Base-by-base conservation (phyloP, 805 yeast genomes). In the Barnettozyma vustinii region DNA sequence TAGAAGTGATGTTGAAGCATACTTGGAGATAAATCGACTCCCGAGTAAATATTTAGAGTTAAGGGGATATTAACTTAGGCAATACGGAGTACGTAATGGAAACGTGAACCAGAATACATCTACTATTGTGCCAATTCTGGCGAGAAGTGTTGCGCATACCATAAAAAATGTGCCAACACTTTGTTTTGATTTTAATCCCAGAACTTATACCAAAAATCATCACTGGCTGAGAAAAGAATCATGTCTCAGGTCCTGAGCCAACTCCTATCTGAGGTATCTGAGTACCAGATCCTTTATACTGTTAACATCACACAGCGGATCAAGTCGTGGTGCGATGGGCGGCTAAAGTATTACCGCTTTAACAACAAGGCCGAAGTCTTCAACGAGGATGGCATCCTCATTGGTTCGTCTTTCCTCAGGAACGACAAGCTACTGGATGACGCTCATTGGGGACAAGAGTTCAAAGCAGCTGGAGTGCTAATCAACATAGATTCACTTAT, bases 301-400 rank as follows among this genome's bases (percentile, higher is more conserved):
- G n/a, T 45, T 21, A 52, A 60, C 32, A 21, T 58, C 19, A 35
- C 44, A 0, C 61, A 61, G 45, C 56, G 55, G 52, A 36, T 52
- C 16, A 59, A 59, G 51, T 37, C 47, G 16, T 61, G 64, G 63
- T 40, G 45, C 16, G 65, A 61, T 26, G 65, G 65, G 9, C 49
- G 35, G 40, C 47, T 58, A 10, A 52, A 49, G 23, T 55, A 45
- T 50, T 59, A 44, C 50, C 54, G 47, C 39, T 44, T 55, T 50
- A 61, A 61, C 45, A 48, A 51, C 35, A 59, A 59, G 51, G 46
- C 53, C 4, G 56, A 54, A 39, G 48, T 61, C 3, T 50, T 48
- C 26, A 52, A 47, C 3, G 53, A 51, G 12, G 55, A 47, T 19
- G 52, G 52, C 9, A 36, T 55, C 10, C 35, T 58, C 12, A 49